A percentile compares a stretch with the other conserved stretches of the same genome.
These are phyloP conservation scores for Scytalidium sp. DNA, from an alignment of 2,329 filamentous ascomycete species.

Conservation along the genomic window DNA sequence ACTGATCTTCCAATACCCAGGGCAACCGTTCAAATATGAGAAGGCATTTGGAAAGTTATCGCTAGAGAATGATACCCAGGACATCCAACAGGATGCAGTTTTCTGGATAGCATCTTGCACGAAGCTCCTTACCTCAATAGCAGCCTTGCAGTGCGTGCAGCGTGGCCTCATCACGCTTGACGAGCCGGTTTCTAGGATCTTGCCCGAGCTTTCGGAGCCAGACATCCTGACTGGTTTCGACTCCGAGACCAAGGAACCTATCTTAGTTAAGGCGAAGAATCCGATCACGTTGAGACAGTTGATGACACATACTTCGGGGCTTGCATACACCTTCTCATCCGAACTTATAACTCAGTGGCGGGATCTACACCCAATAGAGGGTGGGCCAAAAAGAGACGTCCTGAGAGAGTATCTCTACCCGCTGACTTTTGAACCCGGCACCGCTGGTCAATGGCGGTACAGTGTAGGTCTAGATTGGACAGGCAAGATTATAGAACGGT, in stretches of 20 bases:
- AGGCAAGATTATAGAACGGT: conserved; percentile 36
- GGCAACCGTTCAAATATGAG: background rate
- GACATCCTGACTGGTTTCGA: conserved; percentile 4
- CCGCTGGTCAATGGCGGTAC: conserved; percentile 1
- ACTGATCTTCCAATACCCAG: background rate
- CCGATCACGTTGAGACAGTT: conserved; percentile 6
- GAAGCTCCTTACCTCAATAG: conserved; percentile 4
- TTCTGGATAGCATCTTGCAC: conserved; percentile 5
- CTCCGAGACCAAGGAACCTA: background rate
- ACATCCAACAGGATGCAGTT: background rate
- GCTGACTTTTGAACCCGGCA: conserved; percentile 1
- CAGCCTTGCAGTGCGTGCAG: conserved; percentile 6
- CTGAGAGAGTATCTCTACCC: conserved; percentile 2
- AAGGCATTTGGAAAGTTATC: conserved; percentile 3
- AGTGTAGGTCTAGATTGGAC: conserved; percentile 6
- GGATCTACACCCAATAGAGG: background rate
- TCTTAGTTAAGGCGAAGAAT: background rate
- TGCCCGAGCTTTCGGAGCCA: background rate
- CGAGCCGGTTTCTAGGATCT: conserved; percentile 2
- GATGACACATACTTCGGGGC: conserved; percentile 5
- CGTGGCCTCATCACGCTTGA: conserved; percentile 6
- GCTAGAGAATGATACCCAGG: background rate
- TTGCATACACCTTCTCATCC: background rate
- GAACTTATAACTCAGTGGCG: background rate
- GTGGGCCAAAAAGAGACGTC: background rate